Conservation (phyloP, 1,284 basidiomycete genomes). For the Hypsizygus ulmarius region DNA sequence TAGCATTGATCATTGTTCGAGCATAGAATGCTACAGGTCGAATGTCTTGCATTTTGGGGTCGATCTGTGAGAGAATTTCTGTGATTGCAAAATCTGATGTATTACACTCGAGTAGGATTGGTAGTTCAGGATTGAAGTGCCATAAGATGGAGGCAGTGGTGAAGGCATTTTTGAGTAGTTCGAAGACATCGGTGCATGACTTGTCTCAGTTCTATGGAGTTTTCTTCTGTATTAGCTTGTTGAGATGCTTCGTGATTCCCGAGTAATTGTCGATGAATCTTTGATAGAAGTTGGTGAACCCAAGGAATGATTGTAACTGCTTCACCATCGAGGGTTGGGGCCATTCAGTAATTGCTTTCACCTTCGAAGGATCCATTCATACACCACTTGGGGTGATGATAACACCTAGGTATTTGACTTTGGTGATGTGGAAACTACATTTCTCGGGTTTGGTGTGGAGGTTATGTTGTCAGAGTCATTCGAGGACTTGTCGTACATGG, state of each 20-base stretch:
- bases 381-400: conserved; percentile 31
- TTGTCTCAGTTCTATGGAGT: conserved; percentile 19
- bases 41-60: conserved; percentile 26
- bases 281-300: conserved; percentile 27
- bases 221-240: too few species aligned
- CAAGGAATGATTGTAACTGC: conserved; percentile 25
- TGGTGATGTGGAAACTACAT: conserved; percentile 28
- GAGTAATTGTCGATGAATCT: conserved; percentile 39
- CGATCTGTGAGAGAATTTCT: conserved; percentile 26
- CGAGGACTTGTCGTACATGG: conserved; percentile 31
- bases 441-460: conserved; percentile 33
- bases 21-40: conserved; percentile 30
- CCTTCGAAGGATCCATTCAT: conserved; percentile 36
- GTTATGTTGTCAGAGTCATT: conserved; percentile 22
- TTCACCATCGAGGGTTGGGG: conserved; percentile 27
- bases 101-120: conserved; percentile 28
- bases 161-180: conserved; percentile 31
- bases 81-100: conserved; percentile 29
- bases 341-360: conserved; percentile 37
- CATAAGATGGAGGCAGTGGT: conserved; percentile 31
- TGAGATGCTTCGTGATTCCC: conserved; percentile 31
- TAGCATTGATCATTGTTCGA: conserved; percentile 24
- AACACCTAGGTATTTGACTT: conserved; percentile 41
- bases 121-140: conserved; percentile 32
- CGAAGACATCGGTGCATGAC: conserved; percentile 24